These are phyloP conservation scores for Alternaria infectoria DNA, from an alignment of 2,329 filamentous ascomycete genomes.

Conservation along the genomic window DNA sequence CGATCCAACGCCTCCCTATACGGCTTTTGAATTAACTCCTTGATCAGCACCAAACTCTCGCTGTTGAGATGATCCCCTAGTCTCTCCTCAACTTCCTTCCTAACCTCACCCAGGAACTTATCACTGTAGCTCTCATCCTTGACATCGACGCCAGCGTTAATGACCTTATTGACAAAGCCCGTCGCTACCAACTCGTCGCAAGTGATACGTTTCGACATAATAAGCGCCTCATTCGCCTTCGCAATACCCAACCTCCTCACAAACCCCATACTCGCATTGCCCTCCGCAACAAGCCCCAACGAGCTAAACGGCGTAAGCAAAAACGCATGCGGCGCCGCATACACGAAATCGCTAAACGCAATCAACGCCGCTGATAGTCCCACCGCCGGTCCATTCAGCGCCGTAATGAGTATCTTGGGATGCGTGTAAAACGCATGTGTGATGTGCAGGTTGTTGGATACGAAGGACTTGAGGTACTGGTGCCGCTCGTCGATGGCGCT, in stretches of 20 bases:
- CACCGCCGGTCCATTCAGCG: constrained; percentile 89
- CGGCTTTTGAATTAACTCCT: constrained; percentile 78
- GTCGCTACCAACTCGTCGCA: constrained; percentile 74
- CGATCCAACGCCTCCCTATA: constrained; percentile 74
- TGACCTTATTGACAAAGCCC: constrained; percentile 87
- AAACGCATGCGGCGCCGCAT: constrained; percentile 78
- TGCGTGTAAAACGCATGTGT: constrained; percentile 91
- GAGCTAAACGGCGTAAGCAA: constrained; percentile 91
- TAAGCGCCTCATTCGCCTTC: constrained; percentile 88
- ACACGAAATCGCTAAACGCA: constrained; percentile 89
- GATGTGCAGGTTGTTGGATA: constrained; percentile 85
- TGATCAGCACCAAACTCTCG: constrained; percentile 81
- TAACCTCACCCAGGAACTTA: constrained; percentile 73
- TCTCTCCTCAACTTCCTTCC: constrained; percentile 80
- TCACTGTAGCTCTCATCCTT: constrained; percentile 60
- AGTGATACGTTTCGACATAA: constrained; percentile 82
- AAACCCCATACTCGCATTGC: constrained; percentile 78
- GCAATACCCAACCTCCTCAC: constrained; percentile 79
- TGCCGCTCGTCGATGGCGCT: constrained; percentile 50
- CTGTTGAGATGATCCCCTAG: constrained; percentile 80
- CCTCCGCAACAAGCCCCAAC: constrained; percentile 88
- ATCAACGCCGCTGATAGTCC: constrained; percentile 86
- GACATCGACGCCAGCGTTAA: constrained; percentile 59
- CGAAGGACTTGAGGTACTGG: constrained; percentile 74
- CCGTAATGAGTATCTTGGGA: constrained; percentile 89